A percentile compares a stretch with the other conserved stretches of the same genome.
Conservation (phyloP, 257 asterid species). For the Petunia secreta region DNA sequence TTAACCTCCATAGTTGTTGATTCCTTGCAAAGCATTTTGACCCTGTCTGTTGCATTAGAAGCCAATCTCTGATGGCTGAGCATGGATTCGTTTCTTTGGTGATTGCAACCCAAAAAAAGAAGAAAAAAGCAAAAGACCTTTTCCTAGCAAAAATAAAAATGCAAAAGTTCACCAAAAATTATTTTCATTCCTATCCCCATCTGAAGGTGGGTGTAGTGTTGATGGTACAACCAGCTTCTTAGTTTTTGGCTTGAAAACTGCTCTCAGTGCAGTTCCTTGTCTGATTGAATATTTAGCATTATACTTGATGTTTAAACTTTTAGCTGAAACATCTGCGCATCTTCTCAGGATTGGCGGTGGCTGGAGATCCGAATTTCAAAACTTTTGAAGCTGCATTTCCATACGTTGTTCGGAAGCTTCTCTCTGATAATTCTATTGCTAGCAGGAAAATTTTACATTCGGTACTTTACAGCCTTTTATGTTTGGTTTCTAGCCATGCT, state of each 20-base stretch:
- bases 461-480: constrained; percentile 44
- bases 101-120: too few relatives aligned
- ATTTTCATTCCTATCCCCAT: background rate
- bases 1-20: too few relatives aligned
- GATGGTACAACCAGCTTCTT: constrained; percentile 18
- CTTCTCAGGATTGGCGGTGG: constrained; percentile 81
- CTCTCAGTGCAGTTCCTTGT: background rate
- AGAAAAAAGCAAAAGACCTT: background rate
- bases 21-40: too few relatives aligned
- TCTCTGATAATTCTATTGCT: constrained; percentile 78
- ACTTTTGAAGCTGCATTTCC: constrained; percentile 98
- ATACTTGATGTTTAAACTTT: background rate
- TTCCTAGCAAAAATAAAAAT: background rate
- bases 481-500: background rate
- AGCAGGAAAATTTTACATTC: constrained; percentile 75
- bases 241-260: background rate
- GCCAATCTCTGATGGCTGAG: too few relatives aligned
- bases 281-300: constrained; percentile 13
- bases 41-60: too few relatives aligned
- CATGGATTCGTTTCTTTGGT: too few relatives aligned
- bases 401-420: constrained; percentile 92
- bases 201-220: constrained; percentile 11
- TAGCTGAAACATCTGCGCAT: constrained; percentile 16
- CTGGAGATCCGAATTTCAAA: constrained; percentile 88
- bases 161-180: background rate